Evolutionary conservation across 2,329 filamentous ascomycete species (phyloP).

Genomic region (Stemphylium vesicarium): DNA sequence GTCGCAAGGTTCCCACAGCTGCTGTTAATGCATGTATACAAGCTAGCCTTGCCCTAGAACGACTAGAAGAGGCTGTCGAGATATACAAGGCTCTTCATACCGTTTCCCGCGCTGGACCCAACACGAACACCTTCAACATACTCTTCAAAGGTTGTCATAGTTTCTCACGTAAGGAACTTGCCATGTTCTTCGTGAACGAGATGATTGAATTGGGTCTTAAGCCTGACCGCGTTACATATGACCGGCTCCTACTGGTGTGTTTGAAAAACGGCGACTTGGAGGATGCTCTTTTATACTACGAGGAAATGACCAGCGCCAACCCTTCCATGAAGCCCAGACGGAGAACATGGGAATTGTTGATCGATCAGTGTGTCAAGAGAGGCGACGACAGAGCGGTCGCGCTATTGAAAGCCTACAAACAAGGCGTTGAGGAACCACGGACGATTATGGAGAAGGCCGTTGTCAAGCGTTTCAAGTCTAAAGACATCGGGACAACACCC

Average conservation of each 20-base stretch:
- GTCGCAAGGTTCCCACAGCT: conserved; percentile 59
- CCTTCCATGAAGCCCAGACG: conserved; percentile 19
- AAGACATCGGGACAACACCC: background rate
- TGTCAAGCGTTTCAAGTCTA: conserved; percentile 20
- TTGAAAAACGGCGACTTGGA: conserved; percentile 48
- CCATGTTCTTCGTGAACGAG: conserved; percentile 68
- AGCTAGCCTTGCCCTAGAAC: conserved; percentile 53
- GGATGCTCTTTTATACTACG: conserved; percentile 57
- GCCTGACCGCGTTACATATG: conserved; percentile 66
- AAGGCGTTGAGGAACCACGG: conserved; percentile 19
- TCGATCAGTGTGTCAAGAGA: conserved; percentile 12
- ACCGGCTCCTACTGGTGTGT: conserved; percentile 66
- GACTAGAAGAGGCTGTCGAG: conserved; percentile 60
- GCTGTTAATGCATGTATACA: conserved; percentile 61
- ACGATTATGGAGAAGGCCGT: conserved; percentile 19
- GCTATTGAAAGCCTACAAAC: conserved; percentile 26
- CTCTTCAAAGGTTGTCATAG: conserved; percentile 60
- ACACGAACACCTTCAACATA: conserved; percentile 66
- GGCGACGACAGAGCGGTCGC: conserved; percentile 28
- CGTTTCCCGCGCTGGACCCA: conserved; percentile 54
- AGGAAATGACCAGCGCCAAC: conserved; percentile 53
- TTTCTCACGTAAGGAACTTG: conserved; percentile 56
- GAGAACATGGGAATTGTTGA: conserved; percentile 27
- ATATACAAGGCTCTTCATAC: conserved; percentile 67
- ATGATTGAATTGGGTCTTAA: conserved; percentile 63